These are phyloP conservation scores for Globisporangium viniferum DNA, from an alignment of 352 stramenopile genomes.

Conservation along the genomic window DNA sequence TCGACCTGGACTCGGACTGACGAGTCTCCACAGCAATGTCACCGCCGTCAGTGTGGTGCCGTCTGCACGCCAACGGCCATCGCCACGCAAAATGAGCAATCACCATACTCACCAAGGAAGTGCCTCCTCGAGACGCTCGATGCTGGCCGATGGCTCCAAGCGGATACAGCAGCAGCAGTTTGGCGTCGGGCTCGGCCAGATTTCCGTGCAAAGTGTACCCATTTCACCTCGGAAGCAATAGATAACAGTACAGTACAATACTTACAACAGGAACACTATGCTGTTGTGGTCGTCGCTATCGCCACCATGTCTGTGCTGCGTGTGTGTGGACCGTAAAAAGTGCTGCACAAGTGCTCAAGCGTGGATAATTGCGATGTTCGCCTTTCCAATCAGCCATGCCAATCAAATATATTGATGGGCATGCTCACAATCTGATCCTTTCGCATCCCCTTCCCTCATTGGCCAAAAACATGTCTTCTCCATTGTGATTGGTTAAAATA, in stretches of 20 bases:
- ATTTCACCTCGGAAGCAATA: conserved; percentile 11
- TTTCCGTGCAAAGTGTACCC: conserved; percentile 9
- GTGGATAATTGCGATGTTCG: neutral
- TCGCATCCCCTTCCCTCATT: neutral
- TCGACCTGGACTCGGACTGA: neutral
- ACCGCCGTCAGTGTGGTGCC: neutral
- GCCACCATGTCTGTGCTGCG: neutral
- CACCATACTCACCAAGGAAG: neutral
- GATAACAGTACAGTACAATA: too few species aligned
- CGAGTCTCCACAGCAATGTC: neutral
- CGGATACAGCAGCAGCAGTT: conserved; percentile 10
- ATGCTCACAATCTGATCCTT: neutral
- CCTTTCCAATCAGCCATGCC: neutral
- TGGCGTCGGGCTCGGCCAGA: neutral
- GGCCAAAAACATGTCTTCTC: neutral
- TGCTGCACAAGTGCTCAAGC: neutral
- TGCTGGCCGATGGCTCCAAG: conserved; percentile 1
- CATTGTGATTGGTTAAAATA: neutral
- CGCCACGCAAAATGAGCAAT: conserved; percentile 3
- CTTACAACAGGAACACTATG: neutral
- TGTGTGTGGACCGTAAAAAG: neutral
- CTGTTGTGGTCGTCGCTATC: neutral
- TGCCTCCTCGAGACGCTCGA: neutral
- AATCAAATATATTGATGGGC: neutral
- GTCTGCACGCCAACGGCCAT: neutral